Evolutionary conservation across 306 rosid species (phyloP).

Genomic region (Acmispon strigosus): DNA sequence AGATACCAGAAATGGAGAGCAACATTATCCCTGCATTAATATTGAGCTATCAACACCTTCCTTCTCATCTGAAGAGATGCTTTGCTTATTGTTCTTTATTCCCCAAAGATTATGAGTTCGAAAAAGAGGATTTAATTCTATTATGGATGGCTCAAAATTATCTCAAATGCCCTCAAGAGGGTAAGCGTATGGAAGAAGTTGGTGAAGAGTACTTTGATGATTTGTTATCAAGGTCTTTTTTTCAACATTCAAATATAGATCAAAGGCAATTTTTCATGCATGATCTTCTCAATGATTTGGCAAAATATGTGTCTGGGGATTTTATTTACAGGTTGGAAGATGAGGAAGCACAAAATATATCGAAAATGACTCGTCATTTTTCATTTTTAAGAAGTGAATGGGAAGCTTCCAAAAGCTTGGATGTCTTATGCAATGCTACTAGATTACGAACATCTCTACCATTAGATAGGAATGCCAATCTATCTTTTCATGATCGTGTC

Average conservation of each 20-base stretch:
- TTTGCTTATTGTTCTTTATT: not conserved
- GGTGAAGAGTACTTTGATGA: constrained; percentile 1
- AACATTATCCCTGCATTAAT: not conserved
- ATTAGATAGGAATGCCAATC: too few species aligned
- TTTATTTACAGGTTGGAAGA: not conserved
- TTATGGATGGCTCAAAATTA: constrained; percentile 4
- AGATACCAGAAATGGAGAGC: not conserved
- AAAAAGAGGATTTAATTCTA: not conserved
- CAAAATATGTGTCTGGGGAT: too few species aligned
- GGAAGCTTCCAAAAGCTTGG: not conserved
- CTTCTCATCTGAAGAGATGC: not conserved
- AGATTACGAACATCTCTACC: not conserved
- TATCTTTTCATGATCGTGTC: too few species aligned
- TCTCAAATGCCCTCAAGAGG: not conserved
- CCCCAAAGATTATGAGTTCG: not conserved
- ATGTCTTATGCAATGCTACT: not conserved
- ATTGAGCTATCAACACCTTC: constrained; percentile 9
- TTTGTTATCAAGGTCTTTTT: constrained; percentile 6
- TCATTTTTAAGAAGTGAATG: not conserved
- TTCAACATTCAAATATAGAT: not conserved
- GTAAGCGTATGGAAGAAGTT: not conserved
- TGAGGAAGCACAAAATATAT: not conserved
- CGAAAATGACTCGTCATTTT: not conserved
- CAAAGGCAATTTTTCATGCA: not conserved
- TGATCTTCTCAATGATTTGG: too few species aligned